Conservation (phyloP, 129 eudicot species). For the Kitagawia praeruptora region DNA sequence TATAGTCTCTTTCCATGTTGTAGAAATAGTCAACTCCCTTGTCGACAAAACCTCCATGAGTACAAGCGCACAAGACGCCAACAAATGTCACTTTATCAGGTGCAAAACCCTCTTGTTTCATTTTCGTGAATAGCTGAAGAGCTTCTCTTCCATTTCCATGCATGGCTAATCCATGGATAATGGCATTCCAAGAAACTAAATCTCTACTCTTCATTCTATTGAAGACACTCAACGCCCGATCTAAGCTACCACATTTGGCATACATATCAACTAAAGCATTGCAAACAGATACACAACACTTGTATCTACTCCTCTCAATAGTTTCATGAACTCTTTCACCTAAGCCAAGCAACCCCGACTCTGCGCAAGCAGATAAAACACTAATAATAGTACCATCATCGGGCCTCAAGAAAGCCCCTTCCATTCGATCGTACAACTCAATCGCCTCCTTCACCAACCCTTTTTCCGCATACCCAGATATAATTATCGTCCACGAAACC, state of each 20-base stretch:
- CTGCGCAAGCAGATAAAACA: slow-evolving; percentile 69
- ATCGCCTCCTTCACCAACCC: slow-evolving; percentile 69
- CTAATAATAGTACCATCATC: slow-evolving; percentile 74
- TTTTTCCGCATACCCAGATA: slow-evolving; percentile 67
- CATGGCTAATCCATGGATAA: slow-evolving; percentile 87
- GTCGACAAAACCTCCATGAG: slow-evolving; percentile 57
- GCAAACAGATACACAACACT: slow-evolving; percentile 28
- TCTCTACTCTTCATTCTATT: slow-evolving; percentile 48
- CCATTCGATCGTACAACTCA: slow-evolving; percentile 49
- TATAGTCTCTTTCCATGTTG: slow-evolving; percentile 64
- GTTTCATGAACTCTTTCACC: slow-evolving; percentile 63
- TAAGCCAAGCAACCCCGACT: slow-evolving; percentile 70
- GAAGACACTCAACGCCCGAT: slow-evolving; percentile 44
- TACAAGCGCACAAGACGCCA: slow-evolving; percentile 76
- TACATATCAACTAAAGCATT: slow-evolving; percentile 87
- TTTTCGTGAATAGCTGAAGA: slow-evolving; percentile 46
- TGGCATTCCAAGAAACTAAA: slow-evolving; percentile 77
- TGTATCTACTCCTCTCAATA: slow-evolving; percentile 30
- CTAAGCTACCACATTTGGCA: slow-evolving; percentile 79
- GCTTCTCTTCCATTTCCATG: slow-evolving; percentile 77
- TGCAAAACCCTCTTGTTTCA: slow-evolving; percentile 59
- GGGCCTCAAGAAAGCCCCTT: slow-evolving; percentile 33
- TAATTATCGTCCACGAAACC: slow-evolving; percentile 77
- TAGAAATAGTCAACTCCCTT: slow-evolving; percentile 59
- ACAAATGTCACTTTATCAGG: slow-evolving; percentile 79